Base-by-base conservation (phyloP, 768 basidiomycete species). In the Termitomyces sp. region DNA sequence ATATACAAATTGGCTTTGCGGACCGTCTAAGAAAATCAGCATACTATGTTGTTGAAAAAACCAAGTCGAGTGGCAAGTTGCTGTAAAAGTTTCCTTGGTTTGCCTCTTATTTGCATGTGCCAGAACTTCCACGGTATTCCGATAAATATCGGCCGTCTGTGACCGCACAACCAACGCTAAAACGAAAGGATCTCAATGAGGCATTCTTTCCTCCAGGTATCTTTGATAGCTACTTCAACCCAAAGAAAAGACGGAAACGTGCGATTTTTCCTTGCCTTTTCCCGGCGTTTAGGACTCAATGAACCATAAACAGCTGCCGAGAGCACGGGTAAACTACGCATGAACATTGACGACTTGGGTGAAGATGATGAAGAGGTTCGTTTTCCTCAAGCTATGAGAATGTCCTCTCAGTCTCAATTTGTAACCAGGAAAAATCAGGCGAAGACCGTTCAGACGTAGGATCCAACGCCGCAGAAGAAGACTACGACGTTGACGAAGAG, bases 401-500 rank as follows among this genome's bases (percentile, higher is more conserved):
- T 31, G 8, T 32, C 47, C 4, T 25, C 51, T 37, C 46, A 11
- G 32, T 62, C 9, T 51, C 51, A 36, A 38, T 56, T 45, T 59
- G 11, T 36, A 34, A 1, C 57, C 57, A 91, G 85, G 87, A 88
- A 65, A 89, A 91, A 66, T 89, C 88, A 0, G 83, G 81, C 29
- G 86, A 87, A 6, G 90, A 92, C 60, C 77, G 78, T 4, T 91
- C 88, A 36, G 85, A 89, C 15, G 80, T 72, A 31, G 89, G 84
- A 25, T 90, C 89, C 11, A 86, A 88, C 66, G 83, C 72, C 36
- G 81, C 73, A 7, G 85, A 86, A 45, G 86, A 84, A 31, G 91
- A 94, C 71, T 93, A 93, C 68, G 92, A 93, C 64, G 89, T 91
- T 25, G 89, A 93, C 37, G 93, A 96, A 71, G 92, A 93, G 67